phyloP scores from a whole-genome alignment of 2,329 filamentous ascomycete genomes.

The Pseudogymnoascus verrucosus region DNA sequence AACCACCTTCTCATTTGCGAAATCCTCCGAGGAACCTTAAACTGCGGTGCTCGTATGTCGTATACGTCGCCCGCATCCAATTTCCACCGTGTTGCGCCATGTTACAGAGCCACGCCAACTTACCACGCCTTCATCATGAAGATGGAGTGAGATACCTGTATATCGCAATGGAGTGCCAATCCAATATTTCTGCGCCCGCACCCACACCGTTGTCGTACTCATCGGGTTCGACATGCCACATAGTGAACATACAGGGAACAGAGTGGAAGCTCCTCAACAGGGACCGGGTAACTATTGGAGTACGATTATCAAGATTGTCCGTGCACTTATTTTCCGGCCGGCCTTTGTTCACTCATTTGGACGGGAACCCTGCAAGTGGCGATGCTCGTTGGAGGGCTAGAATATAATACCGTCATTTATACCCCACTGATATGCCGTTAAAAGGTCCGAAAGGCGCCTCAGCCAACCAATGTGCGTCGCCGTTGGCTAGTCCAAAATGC shows the following conservation, averaged over 20 bases:
- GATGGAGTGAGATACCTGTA: background rate
- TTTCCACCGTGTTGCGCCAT: background rate
- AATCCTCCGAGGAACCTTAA: slow-evolving; percentile 1
- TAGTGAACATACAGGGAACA: background rate
- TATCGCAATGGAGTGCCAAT: background rate
- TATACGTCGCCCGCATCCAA: background rate
- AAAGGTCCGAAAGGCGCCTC: background rate
- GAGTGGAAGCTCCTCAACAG: background rate
- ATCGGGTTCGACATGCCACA: background rate
- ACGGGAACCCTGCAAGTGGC: background rate
- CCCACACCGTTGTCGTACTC: background rate
- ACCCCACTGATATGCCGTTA: background rate
- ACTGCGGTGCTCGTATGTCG: background rate
- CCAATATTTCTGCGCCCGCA: background rate
- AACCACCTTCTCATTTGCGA: background rate
- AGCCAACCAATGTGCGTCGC: background rate
- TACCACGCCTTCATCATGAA: background rate
- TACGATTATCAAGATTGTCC: background rate
- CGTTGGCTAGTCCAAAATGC: background rate
- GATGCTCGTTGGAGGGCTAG: background rate
- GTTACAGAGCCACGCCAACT: background rate
- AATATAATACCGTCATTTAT: background rate
- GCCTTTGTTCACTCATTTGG: background rate
- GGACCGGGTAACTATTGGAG: background rate
- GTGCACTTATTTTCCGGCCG: background rate